Evolutionary conservation across 2,329 filamentous ascomycete species (phyloP), one percentile per base, ranked within the genome.

Genomic region (Clonostachys rhizophaga): DNA sequence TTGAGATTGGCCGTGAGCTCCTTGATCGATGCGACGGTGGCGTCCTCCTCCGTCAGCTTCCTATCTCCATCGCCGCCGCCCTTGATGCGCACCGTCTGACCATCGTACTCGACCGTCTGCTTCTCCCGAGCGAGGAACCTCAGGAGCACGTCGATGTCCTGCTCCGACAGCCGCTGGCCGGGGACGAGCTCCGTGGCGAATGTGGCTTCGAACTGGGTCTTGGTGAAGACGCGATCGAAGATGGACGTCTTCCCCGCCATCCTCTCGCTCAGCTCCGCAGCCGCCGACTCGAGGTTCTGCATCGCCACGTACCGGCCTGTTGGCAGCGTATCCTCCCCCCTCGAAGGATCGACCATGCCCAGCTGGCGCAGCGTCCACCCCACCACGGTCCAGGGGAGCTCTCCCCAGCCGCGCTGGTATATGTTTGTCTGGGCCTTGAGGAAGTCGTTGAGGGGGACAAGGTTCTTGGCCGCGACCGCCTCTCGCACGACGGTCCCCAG

Each of bases 1-100:
- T 86, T 84, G 14, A 99, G 75, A 44, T 87, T 86, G 39, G 80
- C 74, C 30, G 91, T 86, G 11, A 96, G 76, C 24, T 87, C 82
- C 58, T 91, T 92, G 10, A 99, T 79, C 16, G 87, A 87, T 2
- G 91, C 91, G 52, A 96, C 89, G 1, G 89, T 87, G 5, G 75
- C 72, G 67, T 99, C 94, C 57, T 95, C 86, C 48, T 84, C 72
- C 1, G 87, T 88, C 53, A 97, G 85, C 0, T 57, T 55, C 1
- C 60, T 49, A 41, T 70, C 65, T 45, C 80, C 74, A 4, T 73
- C 70, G 14, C 14, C 36, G 0, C 76, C 62, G 1, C 67, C 66
- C 56, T 81, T 86, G 63, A 97, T 84, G 61, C 88, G 91, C 55
- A 99, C 77, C 0, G 84, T 89, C 53, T 82, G 68, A 5, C 79